phyloP scores from a whole-genome alignment of 768 basidiomycete species.

The Rossbeevera mucosa region DNA sequence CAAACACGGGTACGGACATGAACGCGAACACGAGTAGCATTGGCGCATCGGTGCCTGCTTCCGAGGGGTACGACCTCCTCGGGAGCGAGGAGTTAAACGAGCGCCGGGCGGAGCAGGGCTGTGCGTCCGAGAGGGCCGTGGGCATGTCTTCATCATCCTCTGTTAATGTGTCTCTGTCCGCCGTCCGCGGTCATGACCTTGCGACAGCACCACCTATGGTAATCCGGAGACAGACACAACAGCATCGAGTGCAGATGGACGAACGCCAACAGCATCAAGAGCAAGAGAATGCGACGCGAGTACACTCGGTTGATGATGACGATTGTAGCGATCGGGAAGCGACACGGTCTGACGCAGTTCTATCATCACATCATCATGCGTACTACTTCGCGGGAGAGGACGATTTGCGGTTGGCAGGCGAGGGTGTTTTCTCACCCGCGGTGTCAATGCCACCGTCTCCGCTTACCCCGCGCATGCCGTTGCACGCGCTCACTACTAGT shows the following conservation, averaged over 20 bases:
- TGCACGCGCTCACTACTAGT: constrained; percentile 10
- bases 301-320: background rate
- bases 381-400: constrained; percentile 53
- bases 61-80: constrained; percentile 6
- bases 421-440: constrained; percentile 69
- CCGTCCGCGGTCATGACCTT: background rate
- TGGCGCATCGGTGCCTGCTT: background rate
- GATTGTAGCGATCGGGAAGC: background rate
- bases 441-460: constrained; percentile 66
- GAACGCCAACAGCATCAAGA: background rate
- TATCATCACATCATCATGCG: constrained; percentile 25
- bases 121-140: background rate
- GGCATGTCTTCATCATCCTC: background rate
- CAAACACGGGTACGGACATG: background rate
- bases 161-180: background rate
- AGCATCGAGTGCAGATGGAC: background rate
- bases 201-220: background rate
- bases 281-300: background rate
- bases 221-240: background rate
- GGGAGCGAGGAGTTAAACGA: constrained; percentile 12
- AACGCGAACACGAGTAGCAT: background rate
- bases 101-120: background rate
- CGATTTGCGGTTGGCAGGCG: constrained; percentile 57
- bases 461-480: constrained; percentile 38
- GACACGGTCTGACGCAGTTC: constrained; percentile 12